Percentiles rank a stretch among this genome's conserved stretches.
Evolutionary conservation across 345 rosid genomes (phyloP).

Genomic region (Pugionium cornutum): DNA sequence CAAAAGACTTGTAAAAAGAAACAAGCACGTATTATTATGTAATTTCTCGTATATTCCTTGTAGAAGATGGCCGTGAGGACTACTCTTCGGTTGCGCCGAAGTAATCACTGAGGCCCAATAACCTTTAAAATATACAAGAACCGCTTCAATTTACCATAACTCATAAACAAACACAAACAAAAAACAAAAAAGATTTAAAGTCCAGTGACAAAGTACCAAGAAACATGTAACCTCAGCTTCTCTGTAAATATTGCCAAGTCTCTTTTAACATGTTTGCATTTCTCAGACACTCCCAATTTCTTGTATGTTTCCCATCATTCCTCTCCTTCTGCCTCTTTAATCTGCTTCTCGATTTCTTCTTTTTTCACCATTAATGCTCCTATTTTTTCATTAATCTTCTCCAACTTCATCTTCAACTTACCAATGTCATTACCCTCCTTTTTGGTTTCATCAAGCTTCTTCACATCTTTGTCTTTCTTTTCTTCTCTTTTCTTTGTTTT

Average conservation of each 20-base stretch:
- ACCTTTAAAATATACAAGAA: not conserved
- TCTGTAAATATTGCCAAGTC: not conserved
- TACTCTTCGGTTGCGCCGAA: no score
- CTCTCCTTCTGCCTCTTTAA: slow-evolving; percentile 55
- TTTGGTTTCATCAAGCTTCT: slow-evolving; percentile 49
- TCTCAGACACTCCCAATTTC: not conserved
- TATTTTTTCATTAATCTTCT: slow-evolving; percentile 60
- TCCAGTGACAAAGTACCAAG: not conserved
- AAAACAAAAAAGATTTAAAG: not conserved
- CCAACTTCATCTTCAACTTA: slow-evolving; percentile 56
- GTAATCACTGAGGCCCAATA: no score
- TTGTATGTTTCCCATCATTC: slow-evolving; percentile 22
- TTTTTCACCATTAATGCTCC: slow-evolving; percentile 53
- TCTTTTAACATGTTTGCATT: not conserved
- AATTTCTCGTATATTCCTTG: no score
- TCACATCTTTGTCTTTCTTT: slow-evolving; percentile 46
- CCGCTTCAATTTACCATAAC: not conserved
- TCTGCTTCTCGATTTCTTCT: slow-evolving; percentile 53
- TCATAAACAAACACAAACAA: not conserved
- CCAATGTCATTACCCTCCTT: slow-evolving; percentile 48
- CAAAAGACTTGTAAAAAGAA: no score
- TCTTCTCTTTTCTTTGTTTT: slow-evolving; percentile 39
- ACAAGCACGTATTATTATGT: no score
- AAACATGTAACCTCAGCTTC: slow-evolving; percentile 1
- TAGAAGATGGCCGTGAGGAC: no score